Base-by-base conservation (phyloP, 352 stramenopile species). In the Globisporangium lucens region DNA sequence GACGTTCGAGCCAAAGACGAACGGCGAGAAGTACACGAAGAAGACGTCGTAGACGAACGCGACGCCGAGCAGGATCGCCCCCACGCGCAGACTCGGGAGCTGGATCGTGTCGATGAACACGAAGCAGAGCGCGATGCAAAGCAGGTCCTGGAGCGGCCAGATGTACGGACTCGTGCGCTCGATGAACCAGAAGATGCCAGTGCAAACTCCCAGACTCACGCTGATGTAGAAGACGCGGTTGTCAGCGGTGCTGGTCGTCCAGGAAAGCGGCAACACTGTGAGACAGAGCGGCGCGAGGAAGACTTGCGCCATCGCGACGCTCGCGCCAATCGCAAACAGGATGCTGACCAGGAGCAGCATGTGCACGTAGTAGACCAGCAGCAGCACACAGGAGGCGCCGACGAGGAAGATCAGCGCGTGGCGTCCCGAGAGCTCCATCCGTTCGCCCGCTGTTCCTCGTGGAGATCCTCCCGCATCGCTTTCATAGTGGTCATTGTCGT, bases 1-100 rank as follows among this genome's bases (percentile, higher is more conserved):
- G 53, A 99, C 88, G 56, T 76, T 94, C 29, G 77, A 84, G 22
- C 85, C 83, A 69, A 97, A 97, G 56, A 98, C 75, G 17, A 89
- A 79, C 4, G 96, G 96, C 35, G 91, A 97, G 13, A 98, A 56
- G 78, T 98, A 98, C 47, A 98, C 94, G 76, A 98, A 98, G 73
- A 98, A 99, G 53, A 99, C 95, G 72, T 99, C 96, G 76, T 99
- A 99, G 63, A 91, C 88, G 67, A 98, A 98, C 1, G 94, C 94
- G 41, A 98, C 77, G 13, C 83, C 79, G 33, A 99, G 80, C 41
- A 99, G 63, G 9, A 98, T 77, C 0, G 89, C 82, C 22, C 86
- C 94, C 4, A 98, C 93, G 61, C 90, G 89, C 60, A 99, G 88
- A 47, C 80, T 96, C 36, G 96, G 96, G 15, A 99, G 61, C 67